Percentiles rank a stretch among this genome's conserved stretches.
phyloP scores from a whole-genome alignment of 2,329 filamentous ascomycete species.

The Epichloe elymi region DNA sequence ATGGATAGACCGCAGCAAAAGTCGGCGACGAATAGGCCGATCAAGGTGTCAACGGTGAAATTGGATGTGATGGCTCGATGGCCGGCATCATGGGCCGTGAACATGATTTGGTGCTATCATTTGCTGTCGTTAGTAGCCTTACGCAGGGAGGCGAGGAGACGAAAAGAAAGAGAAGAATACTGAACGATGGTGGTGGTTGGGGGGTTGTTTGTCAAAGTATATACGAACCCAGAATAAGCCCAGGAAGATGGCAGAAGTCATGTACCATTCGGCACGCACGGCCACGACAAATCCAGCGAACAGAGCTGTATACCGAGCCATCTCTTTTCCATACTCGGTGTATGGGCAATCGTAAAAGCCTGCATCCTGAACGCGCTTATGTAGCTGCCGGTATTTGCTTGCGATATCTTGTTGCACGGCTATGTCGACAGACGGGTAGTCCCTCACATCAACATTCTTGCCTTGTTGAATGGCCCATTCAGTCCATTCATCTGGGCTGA shows the following conservation, averaged over 20 bases:
- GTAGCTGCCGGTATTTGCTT: slow-evolving; percentile 40
- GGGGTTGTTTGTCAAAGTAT: background rate
- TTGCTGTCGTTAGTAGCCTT: slow-evolving; percentile 8
- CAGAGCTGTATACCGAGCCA: slow-evolving; percentile 37
- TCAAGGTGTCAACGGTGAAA: slow-evolving; percentile 43
- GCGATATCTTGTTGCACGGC: slow-evolving; percentile 41
- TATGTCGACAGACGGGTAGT: slow-evolving; percentile 40
- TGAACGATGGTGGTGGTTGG: background rate
- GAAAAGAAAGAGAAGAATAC: background rate
- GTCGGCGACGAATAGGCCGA: slow-evolving; percentile 50
- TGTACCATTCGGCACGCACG: slow-evolving; percentile 39
- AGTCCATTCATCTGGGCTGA: slow-evolving; percentile 17
- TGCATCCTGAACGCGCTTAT: slow-evolving; percentile 38
- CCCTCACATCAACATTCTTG: slow-evolving; percentile 19
- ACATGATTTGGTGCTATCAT: slow-evolving; percentile 52
- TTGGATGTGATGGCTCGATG: slow-evolving; percentile 49
- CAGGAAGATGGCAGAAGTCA: slow-evolving; percentile 43
- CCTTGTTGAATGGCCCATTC: slow-evolving; percentile 23
- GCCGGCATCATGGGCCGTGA: slow-evolving; percentile 52
- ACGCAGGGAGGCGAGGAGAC: too few species aligned
- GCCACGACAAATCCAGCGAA: slow-evolving; percentile 34
- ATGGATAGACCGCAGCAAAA: slow-evolving; percentile 54
- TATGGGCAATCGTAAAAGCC: slow-evolving; percentile 48
- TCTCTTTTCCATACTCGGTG: slow-evolving; percentile 44
- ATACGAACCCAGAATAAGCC: slow-evolving; percentile 45